Evolutionary conservation across 2,329 filamentous ascomycete species (phyloP).

Genomic region (Ophiosphaerella korrae): DNA sequence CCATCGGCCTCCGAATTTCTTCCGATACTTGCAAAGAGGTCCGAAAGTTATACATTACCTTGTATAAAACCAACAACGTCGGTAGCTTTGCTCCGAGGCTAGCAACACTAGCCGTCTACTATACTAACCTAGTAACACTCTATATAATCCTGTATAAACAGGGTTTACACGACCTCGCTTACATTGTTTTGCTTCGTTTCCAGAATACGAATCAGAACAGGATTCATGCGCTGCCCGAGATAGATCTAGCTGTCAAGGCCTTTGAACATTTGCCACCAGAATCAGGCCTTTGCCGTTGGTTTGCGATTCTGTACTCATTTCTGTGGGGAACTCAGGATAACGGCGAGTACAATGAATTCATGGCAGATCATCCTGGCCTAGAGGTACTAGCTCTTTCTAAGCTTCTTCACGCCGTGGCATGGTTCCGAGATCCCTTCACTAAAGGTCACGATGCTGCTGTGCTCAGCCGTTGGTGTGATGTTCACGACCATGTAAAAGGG

Average conservation of each 20-base stretch:
- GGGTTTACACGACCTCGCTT: constrained; percentile 4
- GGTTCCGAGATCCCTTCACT: constrained; percentile 7
- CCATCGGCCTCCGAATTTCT: background rate
- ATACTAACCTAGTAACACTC: constrained; percentile 16
- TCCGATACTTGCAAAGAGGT: background rate
- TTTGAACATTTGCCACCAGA: constrained; percentile 15
- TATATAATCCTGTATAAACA: constrained; percentile 15
- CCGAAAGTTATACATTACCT: constrained; percentile 4
- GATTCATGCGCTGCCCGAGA: background rate
- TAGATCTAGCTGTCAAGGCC: constrained; percentile 1
- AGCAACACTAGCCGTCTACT: constrained; percentile 13
- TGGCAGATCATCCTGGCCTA: background rate
- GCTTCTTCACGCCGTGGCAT: constrained; percentile 14
- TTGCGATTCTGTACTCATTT: constrained; percentile 16
- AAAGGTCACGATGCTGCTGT: constrained; percentile 11
- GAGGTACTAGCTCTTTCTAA: constrained; percentile 5
- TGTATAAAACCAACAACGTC: background rate
- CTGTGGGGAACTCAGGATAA: constrained; percentile 13
- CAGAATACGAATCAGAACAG: constrained; percentile 15
- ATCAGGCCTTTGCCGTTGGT: constrained; percentile 20
- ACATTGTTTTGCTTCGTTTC: constrained; percentile 14
- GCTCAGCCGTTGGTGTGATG: constrained; percentile 13
- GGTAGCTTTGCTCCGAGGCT: background rate
- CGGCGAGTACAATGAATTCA: constrained; percentile 7
- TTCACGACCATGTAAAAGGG: constrained; percentile 12